Evolutionary conservation across 176 grass and related monocot species (phyloP), one percentile per base, ranked within the genome.

Genomic region (Triticum monococcum): DNA sequence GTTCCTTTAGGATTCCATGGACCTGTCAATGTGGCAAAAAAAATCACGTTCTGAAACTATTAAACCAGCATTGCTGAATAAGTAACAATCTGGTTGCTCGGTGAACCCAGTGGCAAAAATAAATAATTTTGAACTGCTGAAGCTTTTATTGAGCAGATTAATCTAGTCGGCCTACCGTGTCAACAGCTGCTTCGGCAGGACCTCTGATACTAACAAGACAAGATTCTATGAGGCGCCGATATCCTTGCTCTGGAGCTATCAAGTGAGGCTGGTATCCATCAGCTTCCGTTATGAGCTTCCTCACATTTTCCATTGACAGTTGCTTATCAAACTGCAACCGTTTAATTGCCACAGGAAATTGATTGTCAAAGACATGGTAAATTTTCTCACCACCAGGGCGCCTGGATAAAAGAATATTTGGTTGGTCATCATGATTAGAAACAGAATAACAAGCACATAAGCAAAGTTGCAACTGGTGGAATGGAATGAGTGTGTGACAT

Each of bases 241-340:
- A 98, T 57, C 96, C 96, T 91, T 98, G 96, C 81, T 98, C 96
- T 86, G 96, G 96, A 86, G 96, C 96, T 83, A 98, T 98, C 84
- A 98, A 95, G 90, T 98, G 96, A 92, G 96, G 96, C 63, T 98
- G 96, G 79, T 98, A 98, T 52, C 96, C 96, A 89, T 98, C 96
- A 84, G 96, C 96, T 77, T 98, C 93, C 32, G 93, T 98, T 69
- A 98, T 93, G 43, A 95, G 90, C 75, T 98, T 98, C 82, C 82
- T 94, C 85, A 98, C 96, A 87, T 98, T 98, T 83, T 98, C 96
- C 96, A 98, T 98, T 46, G 96, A 95, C 5, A 98, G 91, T 67
- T 98, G 92, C 89, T 96, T 98, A 88, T 98, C 96, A 88, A 98
- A 98, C 69, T 98, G 96, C 86, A 98, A 85, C 75, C 96, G 86